Evolutionary conservation across 768 basidiomycete genomes (phyloP), one percentile per base, ranked within the genome.

Genomic region (Lenzites betulinus): DNA sequence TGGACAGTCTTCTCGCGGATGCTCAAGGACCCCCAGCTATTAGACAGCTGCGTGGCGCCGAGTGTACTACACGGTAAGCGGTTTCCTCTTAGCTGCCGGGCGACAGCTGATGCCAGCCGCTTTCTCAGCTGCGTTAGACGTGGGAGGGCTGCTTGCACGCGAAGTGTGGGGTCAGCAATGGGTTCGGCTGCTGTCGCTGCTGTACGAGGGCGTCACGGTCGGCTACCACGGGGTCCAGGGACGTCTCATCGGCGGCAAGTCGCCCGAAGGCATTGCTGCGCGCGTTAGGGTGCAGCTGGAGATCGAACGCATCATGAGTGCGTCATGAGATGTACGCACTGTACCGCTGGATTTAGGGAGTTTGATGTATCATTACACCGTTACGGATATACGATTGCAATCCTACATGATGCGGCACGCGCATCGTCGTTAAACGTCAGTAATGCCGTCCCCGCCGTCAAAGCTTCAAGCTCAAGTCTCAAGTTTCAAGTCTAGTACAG

Each of bases 1-100:
- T 94, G 92, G 92, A 76, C 77, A 9, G 92, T 88, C 80, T 81
- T 92, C 65, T 79, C 86, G 48, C 78, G 91, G 63, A 77, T 92
- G 67, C 64, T 86, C 59, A 76, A 74, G 53, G 80, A 85, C 51
- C 75, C 76, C 44, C 71, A 73, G 52, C 66, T 92, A 59, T 71
- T 90, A 43, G 78, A 77, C 61, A 78, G 79, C n/a, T 71, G 83
- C 7, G 80, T 88, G 13, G 88, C 86, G 7, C 80, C 90, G 18
- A 81, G 88, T 66, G 69, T 92, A 12, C 75, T 92, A n/a, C 83
- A 85, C 68, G 82, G 90, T 92, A 63, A 64, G 85, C 57, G 25
- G 54, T 8, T 38, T 6, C n/a, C 30, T 33, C 2, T 13, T n/a
- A 13, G 5, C 11, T 28, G 30, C 20, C 54, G 33, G 54, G 60